Percentiles rank a stretch among this genome's conserved stretches.
phyloP scores from a whole-genome alignment of 164 flowering plant genomes.

The Chloranthus sessilifolius region DNA sequence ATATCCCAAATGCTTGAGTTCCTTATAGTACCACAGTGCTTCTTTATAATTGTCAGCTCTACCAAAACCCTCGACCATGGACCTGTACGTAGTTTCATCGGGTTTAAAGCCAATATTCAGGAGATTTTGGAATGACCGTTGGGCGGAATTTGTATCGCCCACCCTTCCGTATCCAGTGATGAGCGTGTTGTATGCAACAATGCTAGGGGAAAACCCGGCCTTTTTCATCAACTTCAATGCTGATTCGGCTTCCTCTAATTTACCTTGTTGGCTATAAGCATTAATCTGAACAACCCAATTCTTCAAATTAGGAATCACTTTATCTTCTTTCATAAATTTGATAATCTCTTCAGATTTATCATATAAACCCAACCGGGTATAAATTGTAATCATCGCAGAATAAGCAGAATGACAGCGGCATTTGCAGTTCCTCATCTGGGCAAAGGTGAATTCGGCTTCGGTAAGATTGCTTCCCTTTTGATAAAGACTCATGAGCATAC shows the following conservation, averaged over 20 bases:
- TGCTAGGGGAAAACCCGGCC: constrained; percentile 56
- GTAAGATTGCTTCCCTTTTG: constrained; percentile 59
- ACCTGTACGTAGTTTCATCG: constrained; percentile 86
- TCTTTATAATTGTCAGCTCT: constrained; percentile 48
- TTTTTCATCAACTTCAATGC: constrained; percentile 46
- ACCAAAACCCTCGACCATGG: constrained; percentile 97
- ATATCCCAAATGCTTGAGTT: constrained; percentile 56
- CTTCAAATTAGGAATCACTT: constrained; percentile 49
- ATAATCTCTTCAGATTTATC: constrained; percentile 67
- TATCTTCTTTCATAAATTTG: constrained; percentile 49
- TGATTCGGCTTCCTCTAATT: constrained; percentile 58
- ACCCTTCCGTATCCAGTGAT: constrained; percentile 85
- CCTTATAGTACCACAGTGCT: constrained; percentile 53
- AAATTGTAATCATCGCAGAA: constrained; percentile 88
- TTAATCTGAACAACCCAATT: constrained; percentile 89
- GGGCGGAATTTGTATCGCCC: constrained; percentile 61
- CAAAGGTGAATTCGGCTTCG: constrained; percentile 75
- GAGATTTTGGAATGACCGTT: constrained; percentile 35
- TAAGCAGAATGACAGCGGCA: constrained; percentile 63
- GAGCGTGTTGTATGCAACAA: constrained; percentile 78
- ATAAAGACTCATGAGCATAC: constrained; percentile 88
- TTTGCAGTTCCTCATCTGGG: constrained; percentile 50
- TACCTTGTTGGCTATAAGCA: constrained; percentile 88
- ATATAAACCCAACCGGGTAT: constrained; percentile 63
- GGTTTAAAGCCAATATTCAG: constrained; percentile 49